Base-by-base conservation (phyloP, 768 basidiomycete genomes). In the Boletus speciosus region DNA sequence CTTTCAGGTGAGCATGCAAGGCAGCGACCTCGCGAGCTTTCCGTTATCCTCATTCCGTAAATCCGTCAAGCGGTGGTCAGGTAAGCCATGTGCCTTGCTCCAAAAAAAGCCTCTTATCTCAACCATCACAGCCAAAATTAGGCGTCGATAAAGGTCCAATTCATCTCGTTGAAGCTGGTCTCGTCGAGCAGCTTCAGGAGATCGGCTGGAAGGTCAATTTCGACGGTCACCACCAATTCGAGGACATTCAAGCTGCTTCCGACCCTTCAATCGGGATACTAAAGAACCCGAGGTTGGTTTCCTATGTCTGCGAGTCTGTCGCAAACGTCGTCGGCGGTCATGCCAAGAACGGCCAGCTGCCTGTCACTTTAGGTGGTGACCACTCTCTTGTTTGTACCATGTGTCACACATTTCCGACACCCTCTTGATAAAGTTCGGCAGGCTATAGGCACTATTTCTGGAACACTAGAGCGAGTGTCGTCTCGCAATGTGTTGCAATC, bases 401-500 rank as follows among this genome's bases (percentile, higher is more conserved):
- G 32, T 46, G 45, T 49, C 55, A 19, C 46, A 51, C 21, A 29
- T 49, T 32, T 49, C 19, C 56, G 35, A 23, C 48, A n/a, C 42
- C 29, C 44, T 50, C 39, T 47, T 62, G 14, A 59, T 27, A 6
- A 29, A 1, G 9, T 42, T 43, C 34, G 48, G 2, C 60, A 84
- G 81, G 86, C 94, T 0, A 88, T 98, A 88, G 97, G 93, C 11
- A 98, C 97, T 21, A 91, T 98, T 53, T 86, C 86, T 3, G 97
- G 96, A 27, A 93, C 91, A 6, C 73, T 95, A 34, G 81, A 78
- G 90, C 90, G 69, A 65, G 79, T 55, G 14, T 48, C 15, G 14
- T 36, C 51, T 38, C 16, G 4, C 25, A 49, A 15, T 32, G 11
- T 27, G 27, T 35, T 32, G 23, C 41, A 31, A 50, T 27, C 47